A percentile compares a stretch with the other conserved stretches of the same genome.
Evolutionary conservation across 2,329 filamentous ascomycete genomes (phyloP).

Genomic region (Aspergillus pseudoviridinutans): DNA sequence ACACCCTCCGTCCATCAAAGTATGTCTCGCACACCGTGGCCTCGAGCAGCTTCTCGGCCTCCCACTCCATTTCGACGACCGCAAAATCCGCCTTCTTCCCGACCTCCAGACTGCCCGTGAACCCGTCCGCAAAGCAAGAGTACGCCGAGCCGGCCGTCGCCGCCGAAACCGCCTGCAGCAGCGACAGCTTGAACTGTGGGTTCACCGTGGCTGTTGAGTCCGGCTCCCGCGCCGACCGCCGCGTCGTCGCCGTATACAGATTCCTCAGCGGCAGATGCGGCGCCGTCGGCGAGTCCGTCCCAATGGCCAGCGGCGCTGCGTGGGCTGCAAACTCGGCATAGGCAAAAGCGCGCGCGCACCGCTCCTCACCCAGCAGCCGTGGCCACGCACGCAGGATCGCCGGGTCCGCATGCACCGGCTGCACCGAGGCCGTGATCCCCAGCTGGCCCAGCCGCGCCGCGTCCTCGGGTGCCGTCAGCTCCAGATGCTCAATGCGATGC

Average conservation of each 20-base stretch:
- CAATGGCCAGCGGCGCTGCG: slow-evolving; percentile 43
- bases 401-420: slow-evolving; percentile 40
- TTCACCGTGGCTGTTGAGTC: slow-evolving; percentile 36
- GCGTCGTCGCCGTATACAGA: slow-evolving; percentile 48
- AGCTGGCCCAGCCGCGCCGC: slow-evolving; percentile 41
- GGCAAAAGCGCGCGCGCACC: slow-evolving; percentile 46
- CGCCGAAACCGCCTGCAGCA: slow-evolving; percentile 42
- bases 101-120: slow-evolving; percentile 34
- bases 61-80: slow-evolving; percentile 41
- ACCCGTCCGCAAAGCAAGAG: slow-evolving; percentile 41
- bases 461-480: slow-evolving; percentile 46
- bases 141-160: slow-evolving; percentile 45
- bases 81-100: slow-evolving; percentile 45
- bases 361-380: slow-evolving; percentile 39
- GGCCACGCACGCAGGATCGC: slow-evolving; percentile 48
- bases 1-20: slow-evolving; percentile 37
- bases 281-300: slow-evolving; percentile 48
- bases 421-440: slow-evolving; percentile 42
- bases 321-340: slow-evolving; percentile 46
- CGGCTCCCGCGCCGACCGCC: slow-evolving; percentile 41
- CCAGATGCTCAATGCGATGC: slow-evolving; percentile 51
- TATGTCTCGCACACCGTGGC: slow-evolving; percentile 42
- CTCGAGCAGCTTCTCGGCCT: slow-evolving; percentile 34
- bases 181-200: slow-evolving; percentile 37
- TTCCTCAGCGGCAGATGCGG: slow-evolving; percentile 43